Evolutionary conservation across 208 protist species (phyloP).

Genomic region (Angomonas ambiguus): DNA sequence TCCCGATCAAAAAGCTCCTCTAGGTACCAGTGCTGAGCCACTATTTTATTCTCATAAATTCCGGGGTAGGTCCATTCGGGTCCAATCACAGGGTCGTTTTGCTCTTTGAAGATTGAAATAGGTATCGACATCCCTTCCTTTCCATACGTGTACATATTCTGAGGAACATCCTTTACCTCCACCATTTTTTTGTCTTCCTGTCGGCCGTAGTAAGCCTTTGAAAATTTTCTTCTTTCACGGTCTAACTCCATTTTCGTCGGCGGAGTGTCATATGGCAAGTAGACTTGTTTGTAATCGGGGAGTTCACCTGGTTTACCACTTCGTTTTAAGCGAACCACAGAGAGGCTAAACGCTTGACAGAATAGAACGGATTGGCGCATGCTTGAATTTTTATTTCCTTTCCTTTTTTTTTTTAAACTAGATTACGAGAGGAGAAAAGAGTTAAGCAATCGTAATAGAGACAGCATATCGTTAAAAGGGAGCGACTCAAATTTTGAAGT

Average conservation of each 20-base stretch:
- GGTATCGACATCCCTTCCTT: slow-evolving; percentile 91
- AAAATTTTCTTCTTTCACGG: slow-evolving; percentile 62
- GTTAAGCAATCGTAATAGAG: slow-evolving; percentile 15
- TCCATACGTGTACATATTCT: slow-evolving; percentile 90
- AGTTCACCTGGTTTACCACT: slow-evolving; percentile 74
- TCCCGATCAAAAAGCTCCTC: slow-evolving; percentile 85
- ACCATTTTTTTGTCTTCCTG: slow-evolving; percentile 74
- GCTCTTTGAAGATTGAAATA: slow-evolving; percentile 89
- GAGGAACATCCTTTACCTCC: slow-evolving; percentile 83
- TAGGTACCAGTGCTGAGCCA: slow-evolving; percentile 70
- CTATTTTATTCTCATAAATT: slow-evolving; percentile 91
- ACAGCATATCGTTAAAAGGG: too few relatives aligned
- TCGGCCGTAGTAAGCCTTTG: slow-evolving; percentile 61
- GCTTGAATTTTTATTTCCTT: slow-evolving; percentile 1
- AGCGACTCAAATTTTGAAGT: too few relatives aligned
- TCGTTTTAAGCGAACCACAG: slow-evolving; percentile 46
- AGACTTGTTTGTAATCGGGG: slow-evolving; percentile 84
- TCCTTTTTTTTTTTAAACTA: slow-evolving; percentile 11
- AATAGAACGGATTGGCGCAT: slow-evolving; percentile 7
- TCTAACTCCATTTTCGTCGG: slow-evolving; percentile 80
- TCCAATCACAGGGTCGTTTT: slow-evolving; percentile 82
- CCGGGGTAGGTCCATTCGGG: slow-evolving; percentile 90
- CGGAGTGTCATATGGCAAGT: slow-evolving; percentile 79
- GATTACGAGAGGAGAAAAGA: slow-evolving; percentile 5
- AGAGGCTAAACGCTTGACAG: slow-evolving; percentile 8